These are phyloP conservation scores for Aspergillus caelatus DNA, from an alignment of 2,329 filamentous ascomycete genomes.

Conservation along the genomic window DNA sequence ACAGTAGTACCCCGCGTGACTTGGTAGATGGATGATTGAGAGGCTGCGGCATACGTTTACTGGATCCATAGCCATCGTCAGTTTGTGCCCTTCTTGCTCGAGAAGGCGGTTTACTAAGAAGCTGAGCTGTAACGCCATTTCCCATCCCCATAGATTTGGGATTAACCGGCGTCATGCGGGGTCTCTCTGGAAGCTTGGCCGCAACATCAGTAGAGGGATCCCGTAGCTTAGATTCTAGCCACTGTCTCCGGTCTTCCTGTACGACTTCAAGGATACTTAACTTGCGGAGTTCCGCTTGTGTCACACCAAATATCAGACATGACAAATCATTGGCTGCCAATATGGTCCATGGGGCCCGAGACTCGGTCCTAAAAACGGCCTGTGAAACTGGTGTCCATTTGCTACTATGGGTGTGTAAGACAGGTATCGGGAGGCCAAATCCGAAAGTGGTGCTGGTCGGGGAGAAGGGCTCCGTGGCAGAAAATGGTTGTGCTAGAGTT, in stretches of 20 bases:
- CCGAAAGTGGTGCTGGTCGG: constrained; percentile 37
- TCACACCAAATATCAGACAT: constrained; percentile 97
- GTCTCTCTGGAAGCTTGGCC: constrained; percentile 38
- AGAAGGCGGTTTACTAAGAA: constrained; percentile 79
- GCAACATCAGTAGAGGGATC: constrained; percentile 60
- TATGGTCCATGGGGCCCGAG: constrained; percentile 90
- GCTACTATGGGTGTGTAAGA: constrained; percentile 84
- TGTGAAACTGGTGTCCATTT: constrained; percentile 90
- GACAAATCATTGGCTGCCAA: constrained; percentile 94
- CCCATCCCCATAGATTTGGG: constrained; percentile 63
- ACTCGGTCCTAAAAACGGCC: constrained; percentile 96
- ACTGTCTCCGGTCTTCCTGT: constrained; percentile 81
- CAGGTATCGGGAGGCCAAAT: constrained; percentile 49
- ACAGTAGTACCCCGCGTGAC: constrained; percentile 86
- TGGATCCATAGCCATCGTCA: constrained; percentile 59
- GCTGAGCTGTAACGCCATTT: constrained; percentile 81
- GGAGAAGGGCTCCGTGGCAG: constrained; percentile 54
- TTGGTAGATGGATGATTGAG: constrained; percentile 71
- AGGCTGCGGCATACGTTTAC: constrained; percentile 55
- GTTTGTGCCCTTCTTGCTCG: constrained; percentile 59
- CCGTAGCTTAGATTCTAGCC: constrained; percentile 83
- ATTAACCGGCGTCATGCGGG: constrained; percentile 39
- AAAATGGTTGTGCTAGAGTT: constrained; percentile 79
- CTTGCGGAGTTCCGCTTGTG: constrained; percentile 90
- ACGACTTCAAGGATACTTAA: constrained; percentile 96